These are phyloP conservation scores for Podospora pseudocomata DNA, from an alignment of 495 filamentous ascomycete genomes.

Conservation along the genomic window DNA sequence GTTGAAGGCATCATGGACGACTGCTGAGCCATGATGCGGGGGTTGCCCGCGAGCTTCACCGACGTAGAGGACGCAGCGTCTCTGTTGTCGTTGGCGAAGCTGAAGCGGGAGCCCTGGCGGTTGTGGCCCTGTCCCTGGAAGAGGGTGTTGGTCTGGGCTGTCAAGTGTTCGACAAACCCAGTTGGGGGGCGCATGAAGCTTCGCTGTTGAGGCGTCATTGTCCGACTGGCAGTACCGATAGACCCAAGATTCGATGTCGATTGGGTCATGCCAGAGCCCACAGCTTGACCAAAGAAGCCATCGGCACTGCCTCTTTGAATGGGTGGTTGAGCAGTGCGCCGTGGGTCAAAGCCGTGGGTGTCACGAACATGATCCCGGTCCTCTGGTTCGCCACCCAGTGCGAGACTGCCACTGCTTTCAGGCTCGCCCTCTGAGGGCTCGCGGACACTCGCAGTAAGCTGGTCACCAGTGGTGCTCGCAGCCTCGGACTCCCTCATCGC, in stretches of 20 bases:
- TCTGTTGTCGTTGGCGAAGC: conserved; percentile 72
- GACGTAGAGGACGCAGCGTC: conserved; percentile 54
- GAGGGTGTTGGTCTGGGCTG: conserved; percentile 47
- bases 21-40: conserved; percentile 85
- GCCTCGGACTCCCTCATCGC: conserved; percentile 68
- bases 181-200: conserved; percentile 58
- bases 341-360: conserved; percentile 48
- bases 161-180: conserved; percentile 54
- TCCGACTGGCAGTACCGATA: conserved; percentile 55
- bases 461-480: conserved; percentile 53
- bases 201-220: conserved; percentile 80
- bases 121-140: conserved; percentile 76
- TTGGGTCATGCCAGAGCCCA: conserved; percentile 50
- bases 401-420: conserved; percentile 76
- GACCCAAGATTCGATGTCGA: conserved; percentile 46
- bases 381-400: conserved; percentile 87
- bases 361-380: conserved; percentile 58
- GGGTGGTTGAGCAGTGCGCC: conserved; percentile 64
- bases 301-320: conserved; percentile 60
- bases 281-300: conserved; percentile 51
- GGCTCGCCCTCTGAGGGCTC: conserved; percentile 51
- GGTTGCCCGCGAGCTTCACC: conserved; percentile 80
- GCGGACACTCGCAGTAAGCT: conserved; percentile 39
- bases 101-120: conserved; percentile 83
- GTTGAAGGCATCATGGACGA: conserved; percentile 79